phyloP scores from a whole-genome alignment of 1,139 yeast species.

The Suhomyces bolitotheri region DNA sequence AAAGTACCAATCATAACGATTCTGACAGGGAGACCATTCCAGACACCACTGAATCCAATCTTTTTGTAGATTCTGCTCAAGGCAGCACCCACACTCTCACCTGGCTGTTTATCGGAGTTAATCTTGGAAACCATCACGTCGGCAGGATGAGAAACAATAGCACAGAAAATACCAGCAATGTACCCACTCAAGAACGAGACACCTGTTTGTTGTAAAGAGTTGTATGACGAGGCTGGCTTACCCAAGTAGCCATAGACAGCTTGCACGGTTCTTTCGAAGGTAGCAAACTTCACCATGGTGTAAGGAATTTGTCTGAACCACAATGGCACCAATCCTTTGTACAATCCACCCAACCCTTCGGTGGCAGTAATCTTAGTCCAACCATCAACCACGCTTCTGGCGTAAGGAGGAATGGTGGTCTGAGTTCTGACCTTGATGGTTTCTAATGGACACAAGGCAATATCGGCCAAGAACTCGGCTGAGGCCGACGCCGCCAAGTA shows the following conservation, averaged over 20 bases:
- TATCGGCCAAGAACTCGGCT: constrained; percentile 90
- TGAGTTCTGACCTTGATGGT: constrained; percentile 92
- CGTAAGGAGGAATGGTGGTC: constrained; percentile 85
- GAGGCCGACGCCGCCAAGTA: constrained; percentile 84
- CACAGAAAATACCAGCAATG: constrained; percentile 95
- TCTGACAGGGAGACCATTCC: constrained; percentile 95
- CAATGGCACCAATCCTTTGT: constrained; percentile 84
- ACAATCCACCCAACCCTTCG: constrained; percentile 73
- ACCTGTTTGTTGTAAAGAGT: constrained; percentile 76
- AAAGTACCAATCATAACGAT: constrained; percentile 95
- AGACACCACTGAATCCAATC: constrained; percentile 86
- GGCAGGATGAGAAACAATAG: constrained; percentile 93
- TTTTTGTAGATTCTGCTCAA: constrained; percentile 69
- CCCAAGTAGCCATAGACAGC: constrained; percentile 58
- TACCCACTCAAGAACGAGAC: constrained; percentile 93
- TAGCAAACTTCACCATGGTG: constrained; percentile 94
- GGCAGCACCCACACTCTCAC: constrained; percentile 68
- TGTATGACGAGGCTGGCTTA: constrained; percentile 40
- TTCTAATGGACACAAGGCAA: constrained; percentile 88
- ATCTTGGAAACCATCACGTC: constrained; percentile 96
- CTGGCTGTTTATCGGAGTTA: constrained; percentile 68
- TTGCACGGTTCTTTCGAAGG: constrained; percentile 87
- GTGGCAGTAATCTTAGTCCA: constrained; percentile 61
- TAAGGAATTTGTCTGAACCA: constrained; percentile 97
- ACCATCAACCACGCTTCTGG: constrained; percentile 62